Percentiles rank a stretch among this genome's conserved stretches.
phyloP scores from a whole-genome alignment of 495 filamentous ascomycete species.

The Aspergillus sclerotioniger region DNA sequence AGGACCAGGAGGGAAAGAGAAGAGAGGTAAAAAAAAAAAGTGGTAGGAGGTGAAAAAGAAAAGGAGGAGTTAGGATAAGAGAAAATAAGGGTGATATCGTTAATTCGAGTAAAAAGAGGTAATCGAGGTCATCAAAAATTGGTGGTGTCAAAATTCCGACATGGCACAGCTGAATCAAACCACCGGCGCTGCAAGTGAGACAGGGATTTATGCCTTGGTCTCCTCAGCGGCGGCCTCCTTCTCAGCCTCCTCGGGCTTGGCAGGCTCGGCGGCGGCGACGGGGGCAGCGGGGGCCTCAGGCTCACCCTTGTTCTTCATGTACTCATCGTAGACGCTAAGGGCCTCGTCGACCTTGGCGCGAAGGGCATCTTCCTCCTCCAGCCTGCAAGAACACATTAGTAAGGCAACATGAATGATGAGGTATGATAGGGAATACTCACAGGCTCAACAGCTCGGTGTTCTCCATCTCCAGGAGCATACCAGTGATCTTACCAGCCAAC shows the following conservation, averaged over 20 bases:
- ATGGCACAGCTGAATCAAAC: slow-evolving; percentile 10
- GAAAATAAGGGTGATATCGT: slow-evolving; percentile 28
- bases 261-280: slow-evolving; percentile 32
- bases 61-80: slow-evolving; percentile 20
- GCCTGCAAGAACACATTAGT: slow-evolving; percentile 50
- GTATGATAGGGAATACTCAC: slow-evolving; percentile 62
- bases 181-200: slow-evolving; percentile 15
- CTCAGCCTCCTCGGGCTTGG: slow-evolving; percentile 45
- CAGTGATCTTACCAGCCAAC: slow-evolving; percentile 97
- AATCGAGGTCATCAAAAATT: slow-evolving; percentile 43
- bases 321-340: slow-evolving; percentile 95
- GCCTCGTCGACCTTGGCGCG: slow-evolving; percentile 95
- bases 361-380: slow-evolving; percentile 86
- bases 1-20: slow-evolving; percentile 38
- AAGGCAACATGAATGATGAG: slow-evolving; percentile 6
- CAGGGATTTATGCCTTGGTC: slow-evolving; percentile 45
- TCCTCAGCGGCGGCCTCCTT: slow-evolving; percentile 45
- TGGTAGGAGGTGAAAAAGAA: slow-evolving; percentile 15
- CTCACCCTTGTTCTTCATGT: slow-evolving; percentile 73
- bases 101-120: slow-evolving; percentile 28
- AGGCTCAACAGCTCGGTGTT: slow-evolving; percentile 87
- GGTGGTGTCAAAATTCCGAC: slow-evolving; percentile 38
- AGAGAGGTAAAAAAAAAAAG: slow-evolving; percentile 21
- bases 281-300: slow-evolving; percentile 30
- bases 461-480: slow-evolving; percentile 99